Percentiles rank a stretch among this genome's conserved stretches.
Conservation (phyloP, 805 yeast genomes). For the Starmerella sirachaensis region DNA sequence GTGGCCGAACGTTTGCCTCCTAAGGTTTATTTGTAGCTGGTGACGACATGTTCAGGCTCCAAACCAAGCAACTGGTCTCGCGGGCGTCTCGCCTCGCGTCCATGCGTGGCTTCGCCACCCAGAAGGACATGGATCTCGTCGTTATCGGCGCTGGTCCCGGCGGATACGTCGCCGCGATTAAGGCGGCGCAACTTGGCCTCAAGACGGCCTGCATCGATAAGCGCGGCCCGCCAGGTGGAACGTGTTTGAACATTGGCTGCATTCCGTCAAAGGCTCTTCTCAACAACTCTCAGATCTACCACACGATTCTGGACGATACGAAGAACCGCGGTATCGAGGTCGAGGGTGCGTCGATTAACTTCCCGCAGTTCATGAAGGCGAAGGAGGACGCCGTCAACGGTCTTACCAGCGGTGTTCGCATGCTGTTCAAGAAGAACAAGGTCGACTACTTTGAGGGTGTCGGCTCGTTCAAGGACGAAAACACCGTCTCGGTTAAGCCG, state of each 20-base stretch:
- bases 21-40: no score
- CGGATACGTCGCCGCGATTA: constrained; percentile 97
- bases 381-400: constrained; percentile 83
- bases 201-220: constrained; percentile 95
- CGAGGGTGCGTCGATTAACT: constrained; percentile 56
- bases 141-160: constrained; percentile 99
- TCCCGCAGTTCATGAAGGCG: constrained; percentile 73
- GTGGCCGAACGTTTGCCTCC: not conserved
- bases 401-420: constrained; percentile 87
- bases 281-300: constrained; percentile 89
- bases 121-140: constrained; percentile 70
- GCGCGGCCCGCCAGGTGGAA: constrained; percentile 94
- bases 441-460: constrained; percentile 89
- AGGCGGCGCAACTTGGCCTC: constrained; percentile 91
- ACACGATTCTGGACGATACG: constrained; percentile 76
- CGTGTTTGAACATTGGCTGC: constrained; percentile 97
- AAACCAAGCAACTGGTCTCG: constrained; percentile 9
- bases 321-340: constrained; percentile 83
- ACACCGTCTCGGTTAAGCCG: constrained; percentile 67
- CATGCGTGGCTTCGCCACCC: constrained; percentile 19
- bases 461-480: constrained; percentile 77
- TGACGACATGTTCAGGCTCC: constrained; percentile 13
- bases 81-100: constrained; percentile 7
- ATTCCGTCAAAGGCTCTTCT: constrained; percentile 93
- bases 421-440: constrained; percentile 89